Conservation (phyloP, 768 basidiomycete species). For the Mycena galericulata region DNA sequence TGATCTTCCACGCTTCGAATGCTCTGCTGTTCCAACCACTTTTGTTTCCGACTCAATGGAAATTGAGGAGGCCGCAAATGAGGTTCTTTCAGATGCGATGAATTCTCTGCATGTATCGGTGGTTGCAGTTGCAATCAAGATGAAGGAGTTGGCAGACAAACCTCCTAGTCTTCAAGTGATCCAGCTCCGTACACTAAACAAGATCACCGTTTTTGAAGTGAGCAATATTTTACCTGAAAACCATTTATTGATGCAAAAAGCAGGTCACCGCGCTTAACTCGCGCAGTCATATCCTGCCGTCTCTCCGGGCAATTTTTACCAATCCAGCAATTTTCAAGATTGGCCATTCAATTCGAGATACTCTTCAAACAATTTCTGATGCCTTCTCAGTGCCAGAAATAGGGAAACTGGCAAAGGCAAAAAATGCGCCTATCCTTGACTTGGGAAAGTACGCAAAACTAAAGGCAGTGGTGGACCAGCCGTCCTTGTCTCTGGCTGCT, state of each 20-base stretch:
- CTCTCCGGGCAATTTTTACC: background rate
- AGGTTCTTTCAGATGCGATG: background rate
- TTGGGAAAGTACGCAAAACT: constrained; percentile 5
- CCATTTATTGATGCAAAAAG: background rate
- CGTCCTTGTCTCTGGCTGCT: background rate
- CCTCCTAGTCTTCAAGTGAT: background rate
- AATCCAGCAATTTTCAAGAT: constrained; percentile 5
- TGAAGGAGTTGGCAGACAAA: background rate
- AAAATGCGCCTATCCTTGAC: background rate
- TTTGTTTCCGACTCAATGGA: background rate
- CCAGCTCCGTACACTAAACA: background rate
- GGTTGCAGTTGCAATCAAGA: background rate
- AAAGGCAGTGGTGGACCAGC: background rate
- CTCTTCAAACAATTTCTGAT: background rate
- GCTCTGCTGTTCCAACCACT: background rate
- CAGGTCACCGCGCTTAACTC: background rate
- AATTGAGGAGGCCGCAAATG: background rate
- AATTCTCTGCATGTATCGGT: background rate
- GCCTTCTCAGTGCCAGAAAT: background rate
- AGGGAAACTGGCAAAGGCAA: background rate
- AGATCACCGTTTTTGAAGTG: background rate
- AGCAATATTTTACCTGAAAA: background rate
- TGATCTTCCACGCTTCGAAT: background rate
- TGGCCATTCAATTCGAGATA: background rate
- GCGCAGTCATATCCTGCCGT: background rate